Percentiles rank a stretch among this genome's conserved stretches.
These are phyloP conservation scores for Diddensiella santjacobensis DNA, from an alignment of 805 yeast genomes.

Conservation along the genomic window DNA sequence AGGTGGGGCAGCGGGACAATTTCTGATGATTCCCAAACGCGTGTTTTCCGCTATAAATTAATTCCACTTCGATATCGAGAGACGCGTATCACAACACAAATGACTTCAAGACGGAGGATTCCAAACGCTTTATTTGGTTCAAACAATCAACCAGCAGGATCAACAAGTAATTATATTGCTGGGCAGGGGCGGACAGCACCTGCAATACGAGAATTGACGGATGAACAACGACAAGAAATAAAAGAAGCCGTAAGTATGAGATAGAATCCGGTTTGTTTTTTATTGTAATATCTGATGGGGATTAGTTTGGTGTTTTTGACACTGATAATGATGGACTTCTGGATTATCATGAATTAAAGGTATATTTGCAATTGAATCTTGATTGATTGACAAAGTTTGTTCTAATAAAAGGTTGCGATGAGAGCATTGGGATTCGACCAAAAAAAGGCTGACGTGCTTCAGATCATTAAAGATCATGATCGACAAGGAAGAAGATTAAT, in stretches of 20 bases:
- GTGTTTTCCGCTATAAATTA: too few relatives aligned
- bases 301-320: conserved; percentile 73
- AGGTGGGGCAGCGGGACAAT: too few relatives aligned
- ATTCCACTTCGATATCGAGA: background rate
- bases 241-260: conserved; percentile 62
- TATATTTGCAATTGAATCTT: conserved; percentile 3
- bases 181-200: too few relatives aligned
- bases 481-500: conserved; percentile 62
- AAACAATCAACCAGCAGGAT: too few relatives aligned
- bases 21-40: too few relatives aligned
- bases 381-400: conserved; percentile 1
- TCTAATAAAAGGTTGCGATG: conserved; percentile 77
- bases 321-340: conserved; percentile 86
- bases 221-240: conserved; percentile 87
- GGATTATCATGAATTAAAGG: conserved; percentile 86
- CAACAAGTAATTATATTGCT: too few relatives aligned
- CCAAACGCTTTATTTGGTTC: too few relatives aligned
- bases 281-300: too few relatives aligned
- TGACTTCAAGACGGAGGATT: conserved; percentile 11
- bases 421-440: conserved; percentile 91
- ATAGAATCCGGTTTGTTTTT: conserved; percentile 5
- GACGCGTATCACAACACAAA: background rate
- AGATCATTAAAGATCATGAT: conserved; percentile 76
- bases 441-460: conserved; percentile 72
- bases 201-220: conserved; percentile 54